Conservation (phyloP, 139 green algal species). For the Zygnema circumcarinatum region DNA sequence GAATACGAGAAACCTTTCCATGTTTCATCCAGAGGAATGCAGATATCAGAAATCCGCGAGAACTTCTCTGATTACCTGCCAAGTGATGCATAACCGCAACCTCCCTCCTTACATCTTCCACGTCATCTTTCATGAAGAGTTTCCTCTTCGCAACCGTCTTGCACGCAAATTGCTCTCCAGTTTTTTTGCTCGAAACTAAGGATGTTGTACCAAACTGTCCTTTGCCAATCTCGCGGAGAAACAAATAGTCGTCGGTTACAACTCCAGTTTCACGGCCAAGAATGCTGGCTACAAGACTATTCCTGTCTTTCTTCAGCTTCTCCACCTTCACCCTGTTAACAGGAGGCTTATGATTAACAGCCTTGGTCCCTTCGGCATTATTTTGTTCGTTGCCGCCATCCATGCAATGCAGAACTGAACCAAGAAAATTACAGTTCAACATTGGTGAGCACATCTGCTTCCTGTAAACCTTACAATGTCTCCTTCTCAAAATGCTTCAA, state of each 20-base stretch:
- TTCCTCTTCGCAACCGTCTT: constrained; percentile 95
- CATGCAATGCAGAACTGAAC: background rate
- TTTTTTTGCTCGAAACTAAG: constrained; percentile 11
- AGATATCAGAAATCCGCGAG: too few relatives aligned
- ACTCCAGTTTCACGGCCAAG: background rate
- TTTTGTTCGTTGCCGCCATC: background rate
- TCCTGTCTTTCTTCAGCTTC: background rate
- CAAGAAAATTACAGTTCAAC: background rate
- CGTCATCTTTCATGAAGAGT: constrained; percentile 82
- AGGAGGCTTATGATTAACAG: background rate
- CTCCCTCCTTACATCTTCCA: constrained; percentile 93
- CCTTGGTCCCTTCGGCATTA: background rate
- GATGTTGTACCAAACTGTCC: constrained; percentile 58
- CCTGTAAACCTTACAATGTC: too few relatives aligned
- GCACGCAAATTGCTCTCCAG: constrained; percentile 75
- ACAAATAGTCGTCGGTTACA: constrained; percentile 13
- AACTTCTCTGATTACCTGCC: constrained; percentile 75
- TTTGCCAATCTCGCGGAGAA: constrained; percentile 42
- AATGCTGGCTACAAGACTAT: background rate
- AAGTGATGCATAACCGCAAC: constrained; percentile 96
- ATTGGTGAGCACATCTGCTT: background rate
- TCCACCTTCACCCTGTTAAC: background rate
- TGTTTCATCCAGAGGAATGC: too few relatives aligned
- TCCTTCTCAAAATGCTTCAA: too few relatives aligned
- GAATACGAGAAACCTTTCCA: too few relatives aligned